Conservation (phyloP, 805 yeast genomes). For the Saccharomycopsis sp. region DNA sequence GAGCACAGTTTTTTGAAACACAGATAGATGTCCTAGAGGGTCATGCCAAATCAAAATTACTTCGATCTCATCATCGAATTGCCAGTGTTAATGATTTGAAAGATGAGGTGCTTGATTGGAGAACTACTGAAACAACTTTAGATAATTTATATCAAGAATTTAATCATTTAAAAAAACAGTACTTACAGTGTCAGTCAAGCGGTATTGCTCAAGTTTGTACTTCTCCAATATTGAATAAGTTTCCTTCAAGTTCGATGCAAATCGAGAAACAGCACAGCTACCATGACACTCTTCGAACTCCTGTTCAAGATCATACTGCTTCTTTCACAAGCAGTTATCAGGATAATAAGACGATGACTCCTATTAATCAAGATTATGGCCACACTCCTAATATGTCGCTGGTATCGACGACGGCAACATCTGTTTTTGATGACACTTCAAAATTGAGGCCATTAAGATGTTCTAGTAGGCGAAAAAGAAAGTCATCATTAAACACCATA, state of each 20-base stretch:
- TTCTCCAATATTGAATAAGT: neutral
- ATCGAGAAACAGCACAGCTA: too few species aligned
- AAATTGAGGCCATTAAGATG: slow-evolving; percentile 20
- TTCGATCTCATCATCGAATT: slow-evolving; percentile 20
- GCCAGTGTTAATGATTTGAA: slow-evolving; percentile 24
- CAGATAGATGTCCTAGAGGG: slow-evolving; percentile 27
- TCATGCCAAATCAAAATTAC: slow-evolving; percentile 14
- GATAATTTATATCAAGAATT: slow-evolving; percentile 38
- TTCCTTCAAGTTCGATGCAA: neutral
- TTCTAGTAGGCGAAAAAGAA: slow-evolving; percentile 15
- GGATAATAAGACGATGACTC: too few species aligned
- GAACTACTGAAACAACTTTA: slow-evolving; percentile 39
- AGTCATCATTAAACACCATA: slow-evolving; percentile 8
- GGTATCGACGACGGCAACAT: slow-evolving; percentile 15
- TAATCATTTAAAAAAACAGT: slow-evolving; percentile 27
- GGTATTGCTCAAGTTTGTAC: neutral
- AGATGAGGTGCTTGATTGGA: slow-evolving; percentile 36
- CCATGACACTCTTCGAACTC: too few species aligned
- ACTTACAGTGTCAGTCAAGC: slow-evolving; percentile 1
- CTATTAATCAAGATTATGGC: neutral
- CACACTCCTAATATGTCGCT: slow-evolving; percentile 6
- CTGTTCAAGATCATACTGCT: slow-evolving; percentile 1
- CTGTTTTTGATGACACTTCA: slow-evolving; percentile 18
- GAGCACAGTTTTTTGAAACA: slow-evolving; percentile 28
- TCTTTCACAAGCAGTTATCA: neutral